Base-by-base conservation (phyloP, 2,329 filamentous ascomycete genomes). In the Nigrospora sphaerica region DNA sequence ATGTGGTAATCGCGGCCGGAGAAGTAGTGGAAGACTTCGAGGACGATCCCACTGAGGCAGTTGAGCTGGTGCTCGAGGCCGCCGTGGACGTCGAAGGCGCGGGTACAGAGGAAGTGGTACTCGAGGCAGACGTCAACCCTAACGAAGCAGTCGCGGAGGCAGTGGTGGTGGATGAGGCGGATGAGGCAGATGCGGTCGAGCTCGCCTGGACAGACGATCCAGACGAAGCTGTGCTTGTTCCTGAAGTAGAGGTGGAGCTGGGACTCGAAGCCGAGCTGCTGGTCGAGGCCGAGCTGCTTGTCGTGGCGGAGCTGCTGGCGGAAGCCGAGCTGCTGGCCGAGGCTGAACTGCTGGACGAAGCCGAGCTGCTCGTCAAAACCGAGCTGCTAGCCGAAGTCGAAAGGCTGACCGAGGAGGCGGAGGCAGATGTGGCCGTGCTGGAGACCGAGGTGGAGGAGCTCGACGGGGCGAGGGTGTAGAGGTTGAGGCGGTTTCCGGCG, bases 401-500 rank as follows among this genome's bases (percentile, higher is more conserved):
- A 10, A 6, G 23, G 23, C 23, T 28, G 7, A 9, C 23, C 23
- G 23, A 28, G 23, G 23, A 28, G 6, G 23, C 10, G 10, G 23
- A 28, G 5, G 23, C 10, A 28, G 23, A 9, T 34, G 39, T 32
- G 2, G 46, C 35, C 38, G 49, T 54, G 34, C 54, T 45, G 4
- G 46, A 37, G n/a, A 52, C 43, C 11, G 54, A 45, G 36, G 42
- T 38, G 18, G 47, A 45, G 7, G 32, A 40, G 11, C 44, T 45
- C 14, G 49, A 52, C 19, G 52, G 54, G 2, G 47, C 52, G 28
- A 50, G 44, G 16, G 32, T 48, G 32, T 43, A 44, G 40, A 57
- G 47, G 32, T 53, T 53, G 32, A 62, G 45, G 11, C 54, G 47
- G 40, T 51, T 38, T 10, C 44, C 46, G 28, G 48, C 57, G 12